Evolutionary conservation across 768 basidiomycete species (phyloP), one percentile per base, ranked within the genome.

Genomic region (Tubosaeta sp.): DNA sequence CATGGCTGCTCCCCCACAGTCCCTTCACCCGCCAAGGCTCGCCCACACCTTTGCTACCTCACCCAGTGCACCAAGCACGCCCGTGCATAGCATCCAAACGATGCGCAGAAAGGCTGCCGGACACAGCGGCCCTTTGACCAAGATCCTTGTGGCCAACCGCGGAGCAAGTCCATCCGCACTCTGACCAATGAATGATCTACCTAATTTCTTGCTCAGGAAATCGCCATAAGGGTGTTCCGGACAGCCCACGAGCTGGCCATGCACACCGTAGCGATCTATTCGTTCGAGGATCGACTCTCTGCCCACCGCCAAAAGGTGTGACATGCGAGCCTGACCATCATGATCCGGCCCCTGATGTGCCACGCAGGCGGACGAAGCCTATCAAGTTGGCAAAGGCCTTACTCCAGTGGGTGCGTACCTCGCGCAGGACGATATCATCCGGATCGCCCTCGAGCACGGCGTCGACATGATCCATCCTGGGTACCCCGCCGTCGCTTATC

Each of bases 391-490:
- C 50, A 93, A 90, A 64, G 97, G 97, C 9, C 72, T 97, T 46
- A 94, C 95, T 13, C 97, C 97, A 31, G 97, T 99, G 37, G 97
- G 78, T 16, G 97, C 97, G 10, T 99, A 99, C 71, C 88, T 99
- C 57, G 87, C 95, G 2, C 95, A 97, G 69, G 93, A 98, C 62
- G 94, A 97, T 64, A 98, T 99, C 71, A 94, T 99, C 72, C 76
- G 85, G 57, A 87, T 94, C 59, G 92, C 94, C n/a, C 79, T 98
- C 41, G 95, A 98, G 71, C 94, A 98, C 71, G 95, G 92, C 25
- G 97, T 99, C 25, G 95, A 97, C 69, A 98, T 99, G 97, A 98
- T 99, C 66, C 97, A 98, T 72, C 97, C 94, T 11, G 94, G 95
- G 91, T 93, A 60, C 65, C 77, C 39, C 22, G 8, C 17, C 2